A percentile compares a stretch with the other conserved stretches of the same genome.
phyloP scores from a whole-genome alignment of 495 filamentous ascomycete genomes.

The Amorphotheca resinae region DNA sequence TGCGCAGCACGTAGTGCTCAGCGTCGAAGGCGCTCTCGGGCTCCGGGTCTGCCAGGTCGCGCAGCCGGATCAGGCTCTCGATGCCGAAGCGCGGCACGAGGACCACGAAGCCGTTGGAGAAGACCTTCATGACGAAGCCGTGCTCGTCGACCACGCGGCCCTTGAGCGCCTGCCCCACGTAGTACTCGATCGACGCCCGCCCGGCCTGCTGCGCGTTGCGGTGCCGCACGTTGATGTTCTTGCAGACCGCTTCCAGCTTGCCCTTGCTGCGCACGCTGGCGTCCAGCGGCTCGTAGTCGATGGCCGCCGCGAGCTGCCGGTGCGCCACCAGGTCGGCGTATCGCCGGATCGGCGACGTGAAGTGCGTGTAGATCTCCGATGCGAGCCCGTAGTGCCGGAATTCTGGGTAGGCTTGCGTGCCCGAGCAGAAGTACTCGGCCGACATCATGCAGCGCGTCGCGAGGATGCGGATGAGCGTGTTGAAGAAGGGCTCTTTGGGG shows the following conservation, averaged over 20 bases:
- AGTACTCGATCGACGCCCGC: constrained; percentile 87
- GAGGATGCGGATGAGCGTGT: constrained; percentile 92
- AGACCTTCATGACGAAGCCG: constrained; percentile 91
- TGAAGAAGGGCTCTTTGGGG: constrained; percentile 85
- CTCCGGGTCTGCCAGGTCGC: constrained; percentile 66
- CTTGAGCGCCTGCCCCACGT: constrained; percentile 91
- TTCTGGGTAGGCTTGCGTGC: constrained; percentile 81
- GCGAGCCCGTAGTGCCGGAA: constrained; percentile 96
- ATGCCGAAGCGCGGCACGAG: constrained; percentile 94
- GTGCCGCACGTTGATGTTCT: constrained; percentile 95
- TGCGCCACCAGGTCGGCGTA: constrained; percentile 93
- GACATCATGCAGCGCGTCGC: constrained; percentile 99
- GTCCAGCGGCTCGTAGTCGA: constrained; percentile 76
- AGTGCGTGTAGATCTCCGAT: constrained; percentile 95
- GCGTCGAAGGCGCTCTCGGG: constrained; percentile 69
- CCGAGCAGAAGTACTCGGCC: constrained; percentile 93
- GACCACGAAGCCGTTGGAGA: constrained; percentile 92
- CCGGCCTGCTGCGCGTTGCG: constrained; percentile 94
- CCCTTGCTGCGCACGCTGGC: constrained; percentile 61
- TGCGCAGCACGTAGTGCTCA: constrained; percentile 64
- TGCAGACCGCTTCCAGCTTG: constrained; percentile 84
- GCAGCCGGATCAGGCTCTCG: constrained; percentile 74
- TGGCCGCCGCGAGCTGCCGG: constrained; percentile 87
- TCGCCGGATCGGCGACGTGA: constrained; percentile 91
- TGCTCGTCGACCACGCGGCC: constrained; percentile 69